Base-by-base conservation (phyloP, 2,329 filamentous ascomycete genomes). In the Chrysosporium keratinophilum region DNA sequence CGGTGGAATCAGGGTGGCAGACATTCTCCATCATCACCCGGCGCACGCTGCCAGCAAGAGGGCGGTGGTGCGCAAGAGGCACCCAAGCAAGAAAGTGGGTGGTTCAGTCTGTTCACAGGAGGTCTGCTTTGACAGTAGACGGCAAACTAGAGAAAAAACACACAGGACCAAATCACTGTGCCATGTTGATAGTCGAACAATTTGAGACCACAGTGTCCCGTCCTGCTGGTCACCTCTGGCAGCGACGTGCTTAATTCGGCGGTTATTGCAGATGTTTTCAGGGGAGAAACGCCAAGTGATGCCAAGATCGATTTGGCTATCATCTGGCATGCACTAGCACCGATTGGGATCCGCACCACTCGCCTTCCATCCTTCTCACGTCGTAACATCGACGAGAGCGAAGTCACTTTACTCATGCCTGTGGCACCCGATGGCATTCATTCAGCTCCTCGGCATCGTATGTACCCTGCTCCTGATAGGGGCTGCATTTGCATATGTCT, bases 21-120 rank as follows among this genome's bases (percentile, higher is more conserved):
- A 57, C 54, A 59, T 59, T 41, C 50, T 56, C 57, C 57, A 60
- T 60, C 44, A 56, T 55, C 52, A 39, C 43, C 35, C 33, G 44
- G 28, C 28, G 23, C 23, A 28, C 33, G n/a, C 35, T 12, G 35
- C 35, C 4, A 37, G 35, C n/a, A 12, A 12, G 11, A 12, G 10
- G 35, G 10, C 3, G 10, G 35, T 37, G 10, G 35, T 37, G 35
- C n/a, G 10, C 35, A 10, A 5, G 3, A 37, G n/a, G 35, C 35
- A 2, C 3, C 35, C n/a, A 37, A 37, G 3, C 11, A 12, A 37
- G 42, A 14, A 3, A 11, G 23, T 10, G 5, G 42, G 11, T 9
- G 14, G 15, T 28, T 12, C 7, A 2, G 31, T 31, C 23, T 28
- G 20, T 2, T 46, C 44, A 46, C 10, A 11, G 7, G 31, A 1